phyloP scores from a whole-genome alignment of 257 asterid species.

The Nicotiana undulata region DNA sequence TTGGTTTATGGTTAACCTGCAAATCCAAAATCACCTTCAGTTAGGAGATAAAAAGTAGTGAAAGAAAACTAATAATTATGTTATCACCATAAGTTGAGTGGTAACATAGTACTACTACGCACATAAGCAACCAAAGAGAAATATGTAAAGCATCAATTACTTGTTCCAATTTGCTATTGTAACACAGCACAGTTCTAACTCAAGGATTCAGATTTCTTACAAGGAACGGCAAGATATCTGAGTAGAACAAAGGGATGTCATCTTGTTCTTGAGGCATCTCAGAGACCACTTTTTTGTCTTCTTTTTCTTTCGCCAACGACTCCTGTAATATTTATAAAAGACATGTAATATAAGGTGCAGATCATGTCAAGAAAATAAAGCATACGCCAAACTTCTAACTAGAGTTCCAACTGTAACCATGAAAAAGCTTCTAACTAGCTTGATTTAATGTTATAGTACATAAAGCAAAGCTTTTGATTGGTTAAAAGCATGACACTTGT shows the following conservation, averaged over 20 bases:
- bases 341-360: background rate
- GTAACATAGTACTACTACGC: background rate
- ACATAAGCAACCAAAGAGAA: background rate
- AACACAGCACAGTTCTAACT: background rate
- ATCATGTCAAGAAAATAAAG: background rate
- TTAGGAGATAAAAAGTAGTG: background rate
- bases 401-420: background rate
- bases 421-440: background rate
- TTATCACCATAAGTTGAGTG: background rate
- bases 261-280: constrained; percentile 35
- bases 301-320: constrained; percentile 46
- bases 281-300: constrained; percentile 33
- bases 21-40: constrained; percentile 2
- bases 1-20: constrained; percentile 62
- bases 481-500: no score
- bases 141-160: background rate
- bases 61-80: no score
- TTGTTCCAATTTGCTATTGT: background rate
- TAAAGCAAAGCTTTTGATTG: no score
- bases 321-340: constrained; percentile 32
- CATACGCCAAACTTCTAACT: background rate
- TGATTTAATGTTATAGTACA: no score
- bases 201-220: constrained; percentile 27
- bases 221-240: constrained; percentile 90
- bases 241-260: constrained; percentile 74